These are phyloP conservation scores for Sutorius eximius DNA, from an alignment of 1,284 basidiomycete species.

Conservation along the genomic window DNA sequence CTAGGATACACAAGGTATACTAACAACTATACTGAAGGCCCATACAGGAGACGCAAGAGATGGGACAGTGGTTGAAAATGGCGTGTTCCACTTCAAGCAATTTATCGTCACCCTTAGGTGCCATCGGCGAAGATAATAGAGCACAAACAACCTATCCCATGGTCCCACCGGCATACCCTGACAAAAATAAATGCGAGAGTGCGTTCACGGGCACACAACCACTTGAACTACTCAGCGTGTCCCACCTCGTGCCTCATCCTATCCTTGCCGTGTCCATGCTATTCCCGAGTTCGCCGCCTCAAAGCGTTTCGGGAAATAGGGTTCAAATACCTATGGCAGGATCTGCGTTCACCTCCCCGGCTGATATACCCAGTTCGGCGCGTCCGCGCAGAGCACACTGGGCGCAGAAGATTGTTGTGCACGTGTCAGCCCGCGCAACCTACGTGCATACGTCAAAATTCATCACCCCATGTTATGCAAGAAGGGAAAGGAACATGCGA, in stretches of 20 bases:
- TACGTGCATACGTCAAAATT: conserved; percentile 23
- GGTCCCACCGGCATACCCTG: no score
- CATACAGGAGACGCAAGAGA: no score
- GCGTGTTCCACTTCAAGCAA: no score
- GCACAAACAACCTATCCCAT: no score
- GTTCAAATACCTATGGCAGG: conserved; percentile 41
- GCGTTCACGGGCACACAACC: no score
- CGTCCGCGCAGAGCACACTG: conserved; percentile 48
- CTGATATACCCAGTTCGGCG: conserved; percentile 62
- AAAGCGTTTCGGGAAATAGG: conserved; percentile 5
- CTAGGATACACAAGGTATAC: no score
- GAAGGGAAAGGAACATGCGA: not conserved
- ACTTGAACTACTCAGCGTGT: no score
- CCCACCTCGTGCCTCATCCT: not conserved
- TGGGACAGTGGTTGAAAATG: no score
- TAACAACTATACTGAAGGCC: no score
- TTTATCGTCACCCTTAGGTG: no score
- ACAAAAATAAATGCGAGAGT: no score
- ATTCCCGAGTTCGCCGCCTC: not conserved
- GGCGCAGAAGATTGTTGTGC: conserved; percentile 38
- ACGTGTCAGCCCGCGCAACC: conserved; percentile 60
- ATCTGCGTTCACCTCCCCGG: conserved; percentile 67
- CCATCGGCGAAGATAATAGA: no score
- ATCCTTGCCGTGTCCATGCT: not conserved
- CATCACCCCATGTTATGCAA: not conserved